phyloP scores from a whole-genome alignment of 768 basidiomycete species.

The Sporobolomyces phaffii region DNA sequence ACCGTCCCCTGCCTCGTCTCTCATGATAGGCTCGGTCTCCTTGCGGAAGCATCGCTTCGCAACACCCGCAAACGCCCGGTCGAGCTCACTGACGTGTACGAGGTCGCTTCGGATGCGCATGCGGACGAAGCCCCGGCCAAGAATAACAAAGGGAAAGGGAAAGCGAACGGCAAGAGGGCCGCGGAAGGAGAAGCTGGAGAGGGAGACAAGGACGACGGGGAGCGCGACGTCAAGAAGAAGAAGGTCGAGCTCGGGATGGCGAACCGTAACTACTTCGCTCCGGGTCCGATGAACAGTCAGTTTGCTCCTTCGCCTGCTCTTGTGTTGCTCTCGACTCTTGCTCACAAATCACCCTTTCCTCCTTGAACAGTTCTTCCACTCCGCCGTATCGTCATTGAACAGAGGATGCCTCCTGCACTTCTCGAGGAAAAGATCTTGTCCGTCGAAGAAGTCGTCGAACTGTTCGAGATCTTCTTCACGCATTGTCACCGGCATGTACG shows the following conservation, averaged over 20 bases:
- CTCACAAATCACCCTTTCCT: no score
- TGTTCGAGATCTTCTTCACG: constrained; percentile 67
- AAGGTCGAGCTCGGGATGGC: constrained; percentile 38
- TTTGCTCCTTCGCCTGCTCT: no score
- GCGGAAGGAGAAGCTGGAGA: constrained; percentile 6
- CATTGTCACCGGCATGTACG: constrained; percentile 33
- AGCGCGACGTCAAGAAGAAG: constrained; percentile 7
- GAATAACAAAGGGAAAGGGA: constrained; percentile 23
- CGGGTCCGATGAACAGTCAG: constrained; percentile 42
- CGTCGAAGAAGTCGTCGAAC: constrained; percentile 69
- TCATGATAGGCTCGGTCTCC: constrained; percentile 58
- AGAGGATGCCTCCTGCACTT: constrained; percentile 38
- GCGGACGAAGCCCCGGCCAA: not conserved
- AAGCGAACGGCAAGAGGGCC: constrained; percentile 23
- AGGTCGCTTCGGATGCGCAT: constrained; percentile 20
- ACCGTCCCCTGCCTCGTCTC: no score
- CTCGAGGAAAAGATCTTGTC: constrained; percentile 39
- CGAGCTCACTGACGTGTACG: constrained; percentile 30
- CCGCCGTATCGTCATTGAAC: constrained; percentile 41
- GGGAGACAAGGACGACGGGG: constrained; percentile 7
- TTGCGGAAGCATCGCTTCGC: constrained; percentile 59
- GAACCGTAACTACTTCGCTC: constrained; percentile 40
- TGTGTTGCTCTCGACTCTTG: no score
- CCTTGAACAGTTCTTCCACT: constrained; percentile 32
- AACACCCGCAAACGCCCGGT: constrained; percentile 36